Evolutionary conservation across 768 basidiomycete species (phyloP).

Genomic region (Lepiota subincarnata): DNA sequence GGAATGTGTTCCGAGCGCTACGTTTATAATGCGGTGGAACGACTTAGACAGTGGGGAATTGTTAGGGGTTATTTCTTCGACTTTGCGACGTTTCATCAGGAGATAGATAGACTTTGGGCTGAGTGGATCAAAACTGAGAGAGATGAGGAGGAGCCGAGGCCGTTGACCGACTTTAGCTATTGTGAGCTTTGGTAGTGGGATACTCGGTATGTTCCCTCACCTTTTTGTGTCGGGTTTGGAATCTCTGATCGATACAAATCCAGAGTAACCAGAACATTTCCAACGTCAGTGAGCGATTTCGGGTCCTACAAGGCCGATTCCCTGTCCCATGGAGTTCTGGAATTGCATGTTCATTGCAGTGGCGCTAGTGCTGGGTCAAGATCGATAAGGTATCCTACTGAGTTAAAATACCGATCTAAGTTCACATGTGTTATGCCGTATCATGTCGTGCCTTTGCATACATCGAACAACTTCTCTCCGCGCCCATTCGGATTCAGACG

Average conservation of each 20-base stretch:
- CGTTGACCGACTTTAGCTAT: neutral
- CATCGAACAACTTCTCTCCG: constrained; percentile 1
- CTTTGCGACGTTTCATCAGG: neutral
- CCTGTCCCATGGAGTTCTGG: too few relatives aligned
- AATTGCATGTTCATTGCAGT: too few relatives aligned
- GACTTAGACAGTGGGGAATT: neutral
- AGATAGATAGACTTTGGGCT: neutral
- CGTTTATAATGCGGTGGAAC: constrained; percentile 1
- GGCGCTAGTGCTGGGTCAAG: too few relatives aligned
- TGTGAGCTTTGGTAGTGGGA: neutral
- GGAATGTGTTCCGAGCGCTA: neutral
- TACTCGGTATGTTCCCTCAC: too few relatives aligned
- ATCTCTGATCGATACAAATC: too few relatives aligned
- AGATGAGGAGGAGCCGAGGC: neutral
- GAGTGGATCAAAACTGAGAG: neutral
- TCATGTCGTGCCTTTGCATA: neutral
- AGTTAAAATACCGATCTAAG: too few relatives aligned
- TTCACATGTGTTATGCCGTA: neutral
- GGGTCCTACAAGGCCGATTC: too few relatives aligned
- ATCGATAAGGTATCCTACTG: too few relatives aligned
- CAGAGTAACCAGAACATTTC: too few relatives aligned
- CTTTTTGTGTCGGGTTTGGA: too few relatives aligned
- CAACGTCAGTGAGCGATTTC: too few relatives aligned
- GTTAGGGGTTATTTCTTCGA: neutral
- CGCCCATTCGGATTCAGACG: neutral